Evolutionary conservation across 1,139 yeast genomes (phyloP), one percentile per base, ranked within the genome.

Genomic region (Scheffersomyces quercinus): DNA sequence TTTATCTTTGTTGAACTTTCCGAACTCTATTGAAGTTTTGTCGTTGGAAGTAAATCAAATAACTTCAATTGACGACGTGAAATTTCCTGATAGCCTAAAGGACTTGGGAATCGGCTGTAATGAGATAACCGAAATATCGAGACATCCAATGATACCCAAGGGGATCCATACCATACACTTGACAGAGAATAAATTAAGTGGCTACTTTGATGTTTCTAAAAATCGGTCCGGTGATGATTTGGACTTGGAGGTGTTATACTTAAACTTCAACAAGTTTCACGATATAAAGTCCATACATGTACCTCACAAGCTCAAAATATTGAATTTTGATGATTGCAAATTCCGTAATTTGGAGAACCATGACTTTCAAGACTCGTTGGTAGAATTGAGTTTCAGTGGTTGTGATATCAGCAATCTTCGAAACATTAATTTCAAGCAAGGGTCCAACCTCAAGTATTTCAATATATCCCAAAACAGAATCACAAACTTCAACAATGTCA

Each of bases 31-130:
- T 24, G 51, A 45, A 15, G 41, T 40, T 5, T 47, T 63, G 30
- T 53, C 58, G 1, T 47, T 63, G 13, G 66, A 61, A 43, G 64
- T 60, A 10, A 63, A 63, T 46, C 51, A 51, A 28, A 51, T 63
- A 1, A 37, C 42, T 1, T 43, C 56, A 4, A 45, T 63, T 28
- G 61, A 56, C 20, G 41, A 51, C 13, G 53, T 55, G 12, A 35
- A 34, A n/a, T 61, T 62, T 33, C 68, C 68, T 3, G 33, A 29
- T 10, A 48, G 38, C 8, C 42, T 60, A 12, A 37, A 41, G 4
- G 52, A 50, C 38, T 52, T 63, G 36, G 65, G 64, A 2, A 42
- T 63, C 28, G 65, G 67, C 2, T 52, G 56, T 8, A 63, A 63
- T 43, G 37, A 40, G 13, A 46, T 63, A 15, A 14, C 24, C 9